These are phyloP conservation scores for Gentiana straminea DNA, from an alignment of 257 asterid genomes.

Conservation along the genomic window DNA sequence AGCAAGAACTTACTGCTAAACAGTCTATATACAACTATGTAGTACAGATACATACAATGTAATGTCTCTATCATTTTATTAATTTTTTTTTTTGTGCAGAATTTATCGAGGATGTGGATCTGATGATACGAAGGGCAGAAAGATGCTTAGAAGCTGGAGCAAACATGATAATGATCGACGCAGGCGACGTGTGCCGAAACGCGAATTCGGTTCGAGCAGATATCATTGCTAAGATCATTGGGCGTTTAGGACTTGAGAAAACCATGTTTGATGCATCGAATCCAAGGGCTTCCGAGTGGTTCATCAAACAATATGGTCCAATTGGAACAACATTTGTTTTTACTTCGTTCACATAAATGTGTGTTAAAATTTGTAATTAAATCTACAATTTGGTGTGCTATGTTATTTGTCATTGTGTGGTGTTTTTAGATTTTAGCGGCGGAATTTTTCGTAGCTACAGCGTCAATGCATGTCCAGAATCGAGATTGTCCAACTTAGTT, in stretches of 20 bases:
- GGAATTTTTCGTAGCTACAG: too few relatives aligned
- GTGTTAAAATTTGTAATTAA: too few relatives aligned
- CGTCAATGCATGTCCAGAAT: too few relatives aligned
- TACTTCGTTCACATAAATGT: too few relatives aligned
- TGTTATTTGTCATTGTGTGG: too few relatives aligned
- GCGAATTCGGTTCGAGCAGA: constrained; percentile 72
- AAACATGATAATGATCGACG: constrained; percentile 91
- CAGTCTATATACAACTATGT: too few relatives aligned
- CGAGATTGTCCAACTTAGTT: too few relatives aligned
- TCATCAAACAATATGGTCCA: constrained; percentile 80
- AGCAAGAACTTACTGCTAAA: constrained; percentile 14
- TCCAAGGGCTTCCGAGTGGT: constrained; percentile 79
- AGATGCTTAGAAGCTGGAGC: constrained; percentile 99
- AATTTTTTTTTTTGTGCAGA: constrained; percentile 43
- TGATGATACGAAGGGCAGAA: constrained; percentile 79
- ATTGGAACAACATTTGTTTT: too few relatives aligned
- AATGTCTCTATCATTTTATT: too few relatives aligned
- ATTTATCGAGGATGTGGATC: constrained; percentile 79
- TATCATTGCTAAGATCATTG: constrained; percentile 63
- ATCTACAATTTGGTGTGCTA: too few relatives aligned
- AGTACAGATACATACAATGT: too few relatives aligned
- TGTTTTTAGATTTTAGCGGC: too few relatives aligned
- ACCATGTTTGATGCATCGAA: constrained; percentile 93
- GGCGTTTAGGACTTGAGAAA: constrained; percentile 84
- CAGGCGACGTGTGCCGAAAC: constrained; percentile 63